These are phyloP conservation scores for Eragrostis nindensis DNA, from an alignment of 176 grass and related monocot species.

Conservation along the genomic window DNA sequence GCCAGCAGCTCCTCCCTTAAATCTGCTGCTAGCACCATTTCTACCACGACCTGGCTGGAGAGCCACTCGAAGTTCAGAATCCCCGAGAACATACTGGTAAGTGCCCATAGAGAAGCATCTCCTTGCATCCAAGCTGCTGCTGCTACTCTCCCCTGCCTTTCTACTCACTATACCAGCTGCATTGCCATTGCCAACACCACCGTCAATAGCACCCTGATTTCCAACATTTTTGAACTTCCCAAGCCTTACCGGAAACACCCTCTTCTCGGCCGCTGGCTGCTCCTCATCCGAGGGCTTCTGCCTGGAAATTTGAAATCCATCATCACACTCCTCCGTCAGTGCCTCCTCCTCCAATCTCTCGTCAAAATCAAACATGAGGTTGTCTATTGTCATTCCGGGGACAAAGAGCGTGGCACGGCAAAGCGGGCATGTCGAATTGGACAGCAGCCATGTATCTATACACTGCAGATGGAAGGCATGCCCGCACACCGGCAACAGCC, in stretches of 20 bases:
- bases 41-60: slow-evolving; percentile 1
- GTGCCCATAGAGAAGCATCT: slow-evolving; percentile 77
- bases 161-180: slow-evolving; percentile 17
- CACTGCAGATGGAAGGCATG: slow-evolving; percentile 68
- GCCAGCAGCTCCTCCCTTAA: slow-evolving; percentile 39
- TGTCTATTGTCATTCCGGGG: slow-evolving; percentile 40
- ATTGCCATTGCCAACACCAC: slow-evolving; percentile 12
- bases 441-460: slow-evolving; percentile 64
- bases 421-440: slow-evolving; percentile 66
- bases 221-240: slow-evolving; percentile 65
- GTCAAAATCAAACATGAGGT: slow-evolving; percentile 49
- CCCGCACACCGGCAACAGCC: slow-evolving; percentile 59
- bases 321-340: slow-evolving; percentile 26
- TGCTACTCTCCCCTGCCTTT: slow-evolving; percentile 64
- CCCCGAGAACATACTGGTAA: slow-evolving; percentile 72
- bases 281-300: slow-evolving; percentile 34
- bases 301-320: slow-evolving; percentile 21
- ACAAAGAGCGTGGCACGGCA: slow-evolving; percentile 57
- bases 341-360: slow-evolving; percentile 46
- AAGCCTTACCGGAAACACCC: slow-evolving; percentile 63
- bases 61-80: slow-evolving; percentile 62
- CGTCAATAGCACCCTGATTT: slow-evolving; percentile 21
- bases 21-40: slow-evolving; percentile 40
- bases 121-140: slow-evolving; percentile 73
- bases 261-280: slow-evolving; percentile 35